Percentiles rank a stretch among this genome's conserved stretches.
Conservation (phyloP, 306 rosid genomes). For the Betula pendula region DNA sequence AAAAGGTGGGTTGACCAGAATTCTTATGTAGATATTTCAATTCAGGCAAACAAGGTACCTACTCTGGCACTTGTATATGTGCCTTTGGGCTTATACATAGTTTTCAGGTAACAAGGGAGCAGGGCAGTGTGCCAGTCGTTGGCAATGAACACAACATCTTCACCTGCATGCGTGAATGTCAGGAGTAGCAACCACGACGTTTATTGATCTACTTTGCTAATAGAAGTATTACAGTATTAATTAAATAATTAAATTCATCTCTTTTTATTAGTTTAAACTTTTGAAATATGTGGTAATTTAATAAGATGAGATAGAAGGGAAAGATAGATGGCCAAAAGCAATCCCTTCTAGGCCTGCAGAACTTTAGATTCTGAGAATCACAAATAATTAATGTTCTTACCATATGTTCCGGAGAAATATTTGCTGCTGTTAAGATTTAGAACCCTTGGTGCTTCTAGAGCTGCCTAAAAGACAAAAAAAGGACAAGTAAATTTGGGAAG, state of each 20-base stretch:
- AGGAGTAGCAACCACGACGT: no score
- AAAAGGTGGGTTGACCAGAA: constrained; percentile 13
- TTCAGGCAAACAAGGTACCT: constrained; percentile 24
- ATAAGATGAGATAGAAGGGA: no score
- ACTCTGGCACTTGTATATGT: constrained; percentile 57
- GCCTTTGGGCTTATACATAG: constrained; percentile 54
- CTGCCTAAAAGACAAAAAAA: constrained; percentile 58
- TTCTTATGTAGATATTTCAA: constrained; percentile 10
- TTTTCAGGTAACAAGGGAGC: constrained; percentile 68
- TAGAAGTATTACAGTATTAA: no score
- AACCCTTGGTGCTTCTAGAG: constrained; percentile 73
- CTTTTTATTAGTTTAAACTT: no score
- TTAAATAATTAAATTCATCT: no score
- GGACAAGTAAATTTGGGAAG: background rate
- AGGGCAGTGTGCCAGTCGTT: constrained; percentile 90
- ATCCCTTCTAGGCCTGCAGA: no score
- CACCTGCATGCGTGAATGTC: constrained; percentile 49
- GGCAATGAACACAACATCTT: constrained; percentile 68
- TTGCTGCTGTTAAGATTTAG: constrained; percentile 53
- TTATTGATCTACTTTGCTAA: no score
- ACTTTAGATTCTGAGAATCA: no score
- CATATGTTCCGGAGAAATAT: constrained; percentile 76
- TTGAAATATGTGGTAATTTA: no score
- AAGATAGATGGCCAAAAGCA: no score
- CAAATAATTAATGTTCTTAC: no score